Evolutionary conservation across 345 rosid species (phyloP).

Genomic region (Lepidium didymum): DNA sequence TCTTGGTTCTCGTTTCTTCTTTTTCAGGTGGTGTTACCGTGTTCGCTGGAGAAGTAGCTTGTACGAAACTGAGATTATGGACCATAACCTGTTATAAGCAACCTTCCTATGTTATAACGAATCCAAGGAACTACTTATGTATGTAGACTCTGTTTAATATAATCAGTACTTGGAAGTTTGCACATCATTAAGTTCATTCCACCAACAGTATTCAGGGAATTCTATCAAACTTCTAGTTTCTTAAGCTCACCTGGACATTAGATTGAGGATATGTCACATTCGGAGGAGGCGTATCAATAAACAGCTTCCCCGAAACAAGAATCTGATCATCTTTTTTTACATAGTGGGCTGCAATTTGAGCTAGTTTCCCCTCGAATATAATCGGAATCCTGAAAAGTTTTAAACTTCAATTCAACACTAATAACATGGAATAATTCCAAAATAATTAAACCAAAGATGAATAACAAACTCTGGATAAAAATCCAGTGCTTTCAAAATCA

Average conservation of each 20-base stretch:
- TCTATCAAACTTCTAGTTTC: too few species aligned
- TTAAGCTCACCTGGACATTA: conserved; percentile 44
- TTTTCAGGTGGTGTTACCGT: background rate
- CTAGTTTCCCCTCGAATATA: conserved; percentile 67
- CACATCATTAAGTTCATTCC: background rate
- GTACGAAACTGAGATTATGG: conserved; percentile 51
- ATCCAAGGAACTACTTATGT: background rate
- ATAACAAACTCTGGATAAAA: too few species aligned
- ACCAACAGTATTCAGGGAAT: background rate
- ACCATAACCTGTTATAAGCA: conserved; percentile 55
- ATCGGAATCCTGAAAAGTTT: conserved; percentile 56
- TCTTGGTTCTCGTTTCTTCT: background rate
- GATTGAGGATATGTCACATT: conserved; percentile 30
- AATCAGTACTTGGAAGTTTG: background rate
- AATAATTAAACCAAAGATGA: background rate
- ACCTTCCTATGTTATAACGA: background rate
- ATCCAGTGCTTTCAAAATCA: background rate
- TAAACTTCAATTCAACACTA: background rate
- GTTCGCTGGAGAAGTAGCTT: background rate
- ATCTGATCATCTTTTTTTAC: conserved; percentile 53
- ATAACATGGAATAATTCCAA: background rate
- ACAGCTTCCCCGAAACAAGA: conserved; percentile 52
- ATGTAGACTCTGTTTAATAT: background rate
- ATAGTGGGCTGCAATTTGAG: conserved; percentile 57
- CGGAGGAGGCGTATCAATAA: conserved; percentile 39